Percentiles rank a stretch among this genome's conserved stretches.
Evolutionary conservation across 1,139 yeast species (phyloP).

Genomic region (Lodderomyces elongisporus): DNA sequence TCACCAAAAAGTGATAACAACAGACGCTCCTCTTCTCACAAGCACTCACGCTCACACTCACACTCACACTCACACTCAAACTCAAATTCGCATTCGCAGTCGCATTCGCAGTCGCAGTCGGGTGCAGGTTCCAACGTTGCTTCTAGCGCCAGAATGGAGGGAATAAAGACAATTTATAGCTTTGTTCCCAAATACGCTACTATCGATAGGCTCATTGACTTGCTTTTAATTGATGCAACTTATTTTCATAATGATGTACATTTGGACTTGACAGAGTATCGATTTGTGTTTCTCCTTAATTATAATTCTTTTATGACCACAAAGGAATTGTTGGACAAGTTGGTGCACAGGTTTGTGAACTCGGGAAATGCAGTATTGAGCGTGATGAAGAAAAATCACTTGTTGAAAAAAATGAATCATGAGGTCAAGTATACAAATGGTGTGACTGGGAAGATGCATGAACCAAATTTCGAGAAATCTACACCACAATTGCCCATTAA

Average conservation of each 20-base stretch:
- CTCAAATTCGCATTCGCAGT: background rate
- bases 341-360: slow-evolving; percentile 41
- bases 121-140: background rate
- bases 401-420: slow-evolving; percentile 9
- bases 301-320: slow-evolving; percentile 42
- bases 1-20: slow-evolving; percentile 9
- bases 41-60: background rate
- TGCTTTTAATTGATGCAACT: slow-evolving; percentile 36
- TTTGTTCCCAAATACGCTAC: slow-evolving; percentile 41
- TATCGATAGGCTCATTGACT: slow-evolving; percentile 38
- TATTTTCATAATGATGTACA: slow-evolving; percentile 34
- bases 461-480: slow-evolving; percentile 3
- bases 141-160: slow-evolving; percentile 4
- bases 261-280: slow-evolving; percentile 40
- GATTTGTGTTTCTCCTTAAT: slow-evolving; percentile 41
- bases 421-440: slow-evolving; percentile 7
- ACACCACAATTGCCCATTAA: slow-evolving; percentile 12
- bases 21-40: background rate
- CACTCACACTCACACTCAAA: background rate
- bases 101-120: background rate
- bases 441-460: slow-evolving; percentile 1
- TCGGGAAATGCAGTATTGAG: slow-evolving; percentile 47
- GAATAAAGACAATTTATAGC: slow-evolving; percentile 4
- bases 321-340: slow-evolving; percentile 36
- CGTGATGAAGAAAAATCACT: slow-evolving; percentile 33